Evolutionary conservation across 306 rosid species (phyloP), one percentile per base, ranked within the genome.

Genomic region (Boehmeria nivea): DNA sequence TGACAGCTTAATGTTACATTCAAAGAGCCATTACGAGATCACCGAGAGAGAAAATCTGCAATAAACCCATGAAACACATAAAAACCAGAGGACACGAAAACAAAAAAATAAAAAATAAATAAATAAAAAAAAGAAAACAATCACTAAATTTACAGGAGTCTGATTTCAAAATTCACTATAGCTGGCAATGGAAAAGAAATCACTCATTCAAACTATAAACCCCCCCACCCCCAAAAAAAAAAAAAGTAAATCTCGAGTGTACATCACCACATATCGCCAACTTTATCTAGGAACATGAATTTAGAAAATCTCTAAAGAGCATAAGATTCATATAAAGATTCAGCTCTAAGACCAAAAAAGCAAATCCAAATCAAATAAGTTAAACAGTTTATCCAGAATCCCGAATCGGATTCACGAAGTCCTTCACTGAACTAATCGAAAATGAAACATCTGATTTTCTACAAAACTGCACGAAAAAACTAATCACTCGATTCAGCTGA

Each of bases 1-100:
- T 24, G 20, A n/a, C n/a, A 31, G 44, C 28, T 12, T 42, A 63
- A 51, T 45, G 65, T 63, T 62, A 71, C 49, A 66, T 67, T 18
- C 4, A 61, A 22, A 15, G 49, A 48, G 68, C 78, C 86, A 78
- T 72, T 51, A 59, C 69, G 59, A 51, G 57, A 51, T 27, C 23
- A 44, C 58, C 7, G 66, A 59, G 57, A 59, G 3, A 27, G n/a
- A 16, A 19, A 63, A 65, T 58, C 95, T 90, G 88, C 72, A 70
- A 6, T 58, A 58, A 5, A 62, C 28, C 43, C 52, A 66, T 12
- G n/a, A 33, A 34, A 21, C 8, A 27, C 23, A 26, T n/a, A 8
- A 12, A 28, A 53, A 51, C 8, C 2, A 28, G 15, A 21, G 34
- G 31, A 23, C 31, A 50, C 4, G 14, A 50, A 43, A 40, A 33